Conservation (phyloP, 1,139 yeast species). For the Zygoascus sp. region DNA sequence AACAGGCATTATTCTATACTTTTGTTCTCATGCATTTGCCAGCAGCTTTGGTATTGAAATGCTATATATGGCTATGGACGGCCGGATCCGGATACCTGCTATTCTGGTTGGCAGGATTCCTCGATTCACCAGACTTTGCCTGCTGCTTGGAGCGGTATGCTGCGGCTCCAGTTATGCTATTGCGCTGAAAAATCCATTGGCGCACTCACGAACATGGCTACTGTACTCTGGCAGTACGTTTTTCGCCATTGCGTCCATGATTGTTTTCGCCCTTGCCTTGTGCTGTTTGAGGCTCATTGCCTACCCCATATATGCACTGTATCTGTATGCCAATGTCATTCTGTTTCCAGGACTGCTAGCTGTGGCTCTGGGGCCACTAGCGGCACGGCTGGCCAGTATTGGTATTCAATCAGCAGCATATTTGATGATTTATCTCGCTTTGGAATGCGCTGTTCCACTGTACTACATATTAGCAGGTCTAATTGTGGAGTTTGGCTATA, state of each 20-base stretch:
- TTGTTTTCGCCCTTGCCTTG: not conserved
- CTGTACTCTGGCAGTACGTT: constrained; percentile 2
- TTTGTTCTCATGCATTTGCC: not conserved
- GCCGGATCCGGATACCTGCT: not conserved
- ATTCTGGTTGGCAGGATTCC: constrained; percentile 5
- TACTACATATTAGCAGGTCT: constrained; percentile 3
- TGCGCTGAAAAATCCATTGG: constrained; percentile 1
- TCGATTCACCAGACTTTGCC: constrained; percentile 3
- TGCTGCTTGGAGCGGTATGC: constrained; percentile 4
- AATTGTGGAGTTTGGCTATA: constrained; percentile 1
- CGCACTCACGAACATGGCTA: not conserved
- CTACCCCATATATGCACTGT: constrained; percentile 2
- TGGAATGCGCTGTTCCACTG: constrained; percentile 4
- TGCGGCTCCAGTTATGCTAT: constrained; percentile 4
- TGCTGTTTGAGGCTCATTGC: constrained; percentile 2
- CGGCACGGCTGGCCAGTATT: constrained; percentile 3
- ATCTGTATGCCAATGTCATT: constrained; percentile 3
- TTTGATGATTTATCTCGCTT: not conserved
- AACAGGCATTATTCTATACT: constrained; percentile 5
- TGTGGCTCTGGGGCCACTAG: constrained; percentile 4
- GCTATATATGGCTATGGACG: constrained; percentile 5
- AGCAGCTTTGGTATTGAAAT: constrained; percentile 4
- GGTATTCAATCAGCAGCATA: constrained; percentile 6
- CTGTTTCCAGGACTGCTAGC: constrained; percentile 3
- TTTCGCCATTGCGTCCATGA: not conserved